These are phyloP conservation scores for Streptanthus diversifolius DNA, from an alignment of 345 rosid species.

Conservation along the genomic window DNA sequence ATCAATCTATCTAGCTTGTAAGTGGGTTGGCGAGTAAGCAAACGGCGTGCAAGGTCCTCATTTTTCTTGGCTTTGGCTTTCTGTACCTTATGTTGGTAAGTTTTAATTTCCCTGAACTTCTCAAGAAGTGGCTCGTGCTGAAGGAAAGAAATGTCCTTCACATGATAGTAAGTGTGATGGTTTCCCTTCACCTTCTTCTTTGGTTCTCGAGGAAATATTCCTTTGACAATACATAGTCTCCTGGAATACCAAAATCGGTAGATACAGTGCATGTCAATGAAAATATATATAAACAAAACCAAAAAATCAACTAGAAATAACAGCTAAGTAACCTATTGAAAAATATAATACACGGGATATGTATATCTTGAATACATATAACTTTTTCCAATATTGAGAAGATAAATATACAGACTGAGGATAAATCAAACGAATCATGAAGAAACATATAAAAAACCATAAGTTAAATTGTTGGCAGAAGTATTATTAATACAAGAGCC, in stretches of 20 bases:
- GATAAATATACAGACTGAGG: not conserved
- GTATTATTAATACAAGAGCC: not conserved
- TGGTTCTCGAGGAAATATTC: constrained; percentile 86
- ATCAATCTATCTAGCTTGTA: constrained; percentile 66
- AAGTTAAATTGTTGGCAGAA: not conserved
- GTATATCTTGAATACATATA: not conserved
- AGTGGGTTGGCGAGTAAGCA: constrained; percentile 66
- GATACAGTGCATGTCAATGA: not conserved
- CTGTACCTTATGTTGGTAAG: constrained; percentile 65
- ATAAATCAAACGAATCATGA: not conserved
- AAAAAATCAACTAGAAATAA: not conserved
- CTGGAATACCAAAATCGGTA: constrained; percentile 36
- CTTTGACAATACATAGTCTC: constrained; percentile 78
- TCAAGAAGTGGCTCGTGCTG: constrained; percentile 85
- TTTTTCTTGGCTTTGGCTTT: constrained; percentile 84
- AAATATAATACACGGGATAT: not conserved
- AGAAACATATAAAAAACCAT: not conserved
- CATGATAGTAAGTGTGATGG: constrained; percentile 92
- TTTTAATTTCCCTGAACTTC: constrained; percentile 71
- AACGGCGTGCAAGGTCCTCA: constrained; percentile 60
- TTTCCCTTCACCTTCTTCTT: constrained; percentile 93
- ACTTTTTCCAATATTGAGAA: not conserved
- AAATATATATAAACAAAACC: not conserved
- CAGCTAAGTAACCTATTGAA: not conserved
- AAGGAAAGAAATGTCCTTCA: constrained; percentile 80